Conservation (phyloP, 345 rosid species). For the Moricandia moricandioides region DNA sequence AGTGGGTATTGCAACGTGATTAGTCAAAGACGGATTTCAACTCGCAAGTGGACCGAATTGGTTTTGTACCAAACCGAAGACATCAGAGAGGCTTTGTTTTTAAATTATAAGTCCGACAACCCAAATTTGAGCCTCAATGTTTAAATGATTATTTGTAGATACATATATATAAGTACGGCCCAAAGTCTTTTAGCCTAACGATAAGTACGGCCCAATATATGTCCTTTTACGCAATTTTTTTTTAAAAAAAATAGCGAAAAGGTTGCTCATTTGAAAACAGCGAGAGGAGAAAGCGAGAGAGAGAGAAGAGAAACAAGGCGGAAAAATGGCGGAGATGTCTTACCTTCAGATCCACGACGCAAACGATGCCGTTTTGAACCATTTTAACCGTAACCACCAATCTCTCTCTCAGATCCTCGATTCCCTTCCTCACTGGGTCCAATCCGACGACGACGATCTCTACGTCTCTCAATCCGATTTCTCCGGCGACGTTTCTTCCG, state of each 20-base stretch:
- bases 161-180: neutral
- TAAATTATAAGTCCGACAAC: too few relatives aligned
- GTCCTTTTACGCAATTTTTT: neutral
- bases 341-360: conserved; percentile 42
- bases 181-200: neutral
- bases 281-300: neutral
- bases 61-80: too few relatives aligned
- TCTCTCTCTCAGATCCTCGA: conserved; percentile 32
- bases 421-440: conserved; percentile 39
- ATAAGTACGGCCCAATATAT: neutral
- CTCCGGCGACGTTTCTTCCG: conserved; percentile 16
- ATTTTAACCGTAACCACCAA: conserved; percentile 29
- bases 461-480: conserved; percentile 39
- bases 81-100: too few relatives aligned
- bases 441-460: conserved; percentile 28
- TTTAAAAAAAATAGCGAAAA: neutral
- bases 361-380: conserved; percentile 31
- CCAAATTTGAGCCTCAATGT: too few relatives aligned
- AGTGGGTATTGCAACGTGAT: too few relatives aligned
- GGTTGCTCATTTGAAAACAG: neutral
- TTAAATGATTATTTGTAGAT: too few relatives aligned
- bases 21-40: too few relatives aligned
- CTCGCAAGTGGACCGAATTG: too few relatives aligned
- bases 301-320: neutral
- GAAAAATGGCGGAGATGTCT: conserved; percentile 45